phyloP scores from a whole-genome alignment of 2,329 filamentous ascomycete genomes.

The Fusarium chaquense region DNA sequence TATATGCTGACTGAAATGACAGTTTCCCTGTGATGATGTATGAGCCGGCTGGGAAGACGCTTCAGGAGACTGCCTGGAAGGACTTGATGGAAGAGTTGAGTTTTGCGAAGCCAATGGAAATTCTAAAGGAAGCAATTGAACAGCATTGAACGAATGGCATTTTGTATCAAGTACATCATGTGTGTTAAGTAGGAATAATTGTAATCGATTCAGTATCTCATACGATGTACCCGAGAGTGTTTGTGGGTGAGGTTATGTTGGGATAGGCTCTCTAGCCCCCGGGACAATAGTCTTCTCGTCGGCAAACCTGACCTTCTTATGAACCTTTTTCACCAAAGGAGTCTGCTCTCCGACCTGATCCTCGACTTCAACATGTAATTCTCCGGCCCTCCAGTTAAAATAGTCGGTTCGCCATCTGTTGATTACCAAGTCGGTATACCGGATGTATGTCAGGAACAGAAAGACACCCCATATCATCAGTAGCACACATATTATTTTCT shows the following conservation, averaged over 20 bases:
- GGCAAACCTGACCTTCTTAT: slow-evolving; percentile 15
- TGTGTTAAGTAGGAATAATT: neutral
- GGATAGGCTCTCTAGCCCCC: neutral
- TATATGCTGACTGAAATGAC: slow-evolving; percentile 1
- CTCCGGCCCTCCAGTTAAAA: neutral
- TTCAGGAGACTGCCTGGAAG: slow-evolving; percentile 40
- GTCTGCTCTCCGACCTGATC: neutral
- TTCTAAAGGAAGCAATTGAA: slow-evolving; percentile 14
- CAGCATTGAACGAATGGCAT: no score
- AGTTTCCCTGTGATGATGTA: slow-evolving; percentile 43
- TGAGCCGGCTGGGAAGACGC: slow-evolving; percentile 22
- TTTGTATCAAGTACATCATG: no score
- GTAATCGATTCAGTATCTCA: neutral
- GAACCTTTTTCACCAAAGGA: neutral
- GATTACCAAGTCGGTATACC: neutral
- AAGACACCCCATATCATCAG: neutral
- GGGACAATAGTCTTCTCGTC: neutral
- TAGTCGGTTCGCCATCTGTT: neutral
- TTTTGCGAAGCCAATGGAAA: slow-evolving; percentile 33
- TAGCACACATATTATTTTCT: neutral
- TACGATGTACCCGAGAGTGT: no score
- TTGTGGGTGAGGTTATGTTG: neutral
- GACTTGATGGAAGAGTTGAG: slow-evolving; percentile 43
- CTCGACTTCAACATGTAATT: neutral
- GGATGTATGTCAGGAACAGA: neutral